These are phyloP conservation scores for Xylaria castorea DNA, from an alignment of 495 filamentous ascomycete genomes.

Conservation along the genomic window DNA sequence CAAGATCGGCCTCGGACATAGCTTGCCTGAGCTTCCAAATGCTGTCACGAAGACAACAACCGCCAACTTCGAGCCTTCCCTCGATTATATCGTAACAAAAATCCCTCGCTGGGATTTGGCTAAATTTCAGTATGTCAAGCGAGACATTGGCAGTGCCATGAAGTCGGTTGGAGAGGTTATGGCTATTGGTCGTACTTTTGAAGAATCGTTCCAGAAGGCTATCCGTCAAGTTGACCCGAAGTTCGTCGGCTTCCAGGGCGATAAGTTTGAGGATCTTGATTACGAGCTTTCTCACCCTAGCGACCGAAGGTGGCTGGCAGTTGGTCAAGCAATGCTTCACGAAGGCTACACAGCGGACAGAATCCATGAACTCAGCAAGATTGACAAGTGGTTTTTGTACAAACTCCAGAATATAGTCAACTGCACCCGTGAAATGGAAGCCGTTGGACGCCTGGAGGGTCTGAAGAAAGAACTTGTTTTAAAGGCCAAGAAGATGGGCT, in stretches of 20 bases:
- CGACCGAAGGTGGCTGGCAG: conserved; percentile 94
- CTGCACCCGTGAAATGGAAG: conserved; percentile 83
- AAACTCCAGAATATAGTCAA: conserved; percentile 97
- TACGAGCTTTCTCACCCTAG: conserved; percentile 89
- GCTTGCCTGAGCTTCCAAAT: conserved; percentile 91
- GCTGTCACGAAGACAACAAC: conserved; percentile 98
- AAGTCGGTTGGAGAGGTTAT: conserved; percentile 99
- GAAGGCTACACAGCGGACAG: conserved; percentile 91
- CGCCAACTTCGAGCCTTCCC: conserved; percentile 96
- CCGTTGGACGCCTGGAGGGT: conserved; percentile 83
- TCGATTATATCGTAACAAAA: conserved; percentile 98
- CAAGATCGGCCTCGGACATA: conserved; percentile 96
- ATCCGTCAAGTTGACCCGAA: conserved; percentile 94
- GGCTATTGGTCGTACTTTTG: conserved; percentile 97
- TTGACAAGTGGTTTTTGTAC: conserved; percentile 95
- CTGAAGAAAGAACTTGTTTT: conserved; percentile 85
- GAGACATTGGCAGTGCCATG: conserved; percentile 96
- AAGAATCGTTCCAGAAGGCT: conserved; percentile 99
- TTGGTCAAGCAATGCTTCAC: conserved; percentile 97
- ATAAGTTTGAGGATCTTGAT: conserved; percentile 91
- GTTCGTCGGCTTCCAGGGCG: conserved; percentile 93
- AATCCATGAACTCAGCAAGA: conserved; percentile 93
- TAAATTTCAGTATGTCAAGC: conserved; percentile 98
- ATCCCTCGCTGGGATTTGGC: conserved; percentile 96
- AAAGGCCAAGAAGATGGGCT: conserved; percentile 95